A percentile compares a stretch with the other conserved stretches of the same genome.
These are phyloP conservation scores for Pinus albicaulis DNA, from an alignment of 75 land plant genomes.

Conservation along the genomic window DNA sequence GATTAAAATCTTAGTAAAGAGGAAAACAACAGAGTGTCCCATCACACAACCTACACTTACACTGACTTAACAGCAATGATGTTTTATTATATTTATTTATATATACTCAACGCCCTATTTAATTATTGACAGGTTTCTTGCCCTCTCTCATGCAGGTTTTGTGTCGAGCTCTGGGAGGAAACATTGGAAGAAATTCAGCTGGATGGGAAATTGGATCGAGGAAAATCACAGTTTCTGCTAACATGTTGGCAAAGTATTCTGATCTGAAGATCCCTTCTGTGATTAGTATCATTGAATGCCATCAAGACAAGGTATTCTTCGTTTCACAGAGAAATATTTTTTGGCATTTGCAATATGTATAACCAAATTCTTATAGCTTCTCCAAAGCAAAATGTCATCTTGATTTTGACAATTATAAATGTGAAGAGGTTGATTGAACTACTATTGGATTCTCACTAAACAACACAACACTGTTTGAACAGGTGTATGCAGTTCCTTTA, in stretches of 20 bases:
- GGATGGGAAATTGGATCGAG: slow-evolving; percentile 93
- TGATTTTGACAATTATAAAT: background rate
- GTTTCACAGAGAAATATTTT: too few relatives aligned
- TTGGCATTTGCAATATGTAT: slow-evolving; percentile 6
- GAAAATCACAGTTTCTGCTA: slow-evolving; percentile 28
- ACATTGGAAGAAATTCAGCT: slow-evolving; percentile 47
- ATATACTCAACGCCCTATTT: background rate
- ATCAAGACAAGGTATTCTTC: slow-evolving; percentile 85
- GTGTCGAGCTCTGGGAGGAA: slow-evolving; percentile 83
- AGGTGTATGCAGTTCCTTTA: slow-evolving; percentile 62
- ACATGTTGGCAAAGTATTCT: slow-evolving; percentile 36
- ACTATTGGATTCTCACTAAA: background rate
- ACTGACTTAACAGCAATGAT: too few relatives aligned
- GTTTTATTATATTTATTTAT: background rate
- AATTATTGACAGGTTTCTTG: background rate
- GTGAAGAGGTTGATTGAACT: background rate
- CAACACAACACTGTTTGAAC: background rate
- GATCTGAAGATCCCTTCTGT: slow-evolving; percentile 42
- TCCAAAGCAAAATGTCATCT: too few relatives aligned
- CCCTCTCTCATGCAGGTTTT: slow-evolving; percentile 40
- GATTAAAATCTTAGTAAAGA: too few relatives aligned
- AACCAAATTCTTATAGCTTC: too few relatives aligned
- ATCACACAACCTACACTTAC: too few relatives aligned
- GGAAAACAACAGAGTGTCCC: too few relatives aligned
- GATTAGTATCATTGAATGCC: slow-evolving; percentile 60